Evolutionary conservation across 352 stramenopile species (phyloP).

Genomic region (Pythium phragmiticola): DNA sequence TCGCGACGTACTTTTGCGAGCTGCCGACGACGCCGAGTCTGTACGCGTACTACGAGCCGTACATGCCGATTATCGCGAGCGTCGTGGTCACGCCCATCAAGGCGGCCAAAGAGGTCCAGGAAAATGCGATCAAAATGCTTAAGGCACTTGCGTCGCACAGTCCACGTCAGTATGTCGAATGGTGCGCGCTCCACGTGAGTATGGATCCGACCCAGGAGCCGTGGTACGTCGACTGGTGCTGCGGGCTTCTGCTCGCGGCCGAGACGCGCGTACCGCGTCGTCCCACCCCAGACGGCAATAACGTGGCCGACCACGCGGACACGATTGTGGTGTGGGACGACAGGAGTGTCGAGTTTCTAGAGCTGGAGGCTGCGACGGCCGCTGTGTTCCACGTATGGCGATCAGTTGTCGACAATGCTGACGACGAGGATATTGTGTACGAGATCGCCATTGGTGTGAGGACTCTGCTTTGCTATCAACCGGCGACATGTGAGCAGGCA

Average conservation of each 20-base stretch:
- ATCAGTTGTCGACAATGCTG: constrained; percentile 25
- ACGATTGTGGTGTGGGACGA: constrained; percentile 16
- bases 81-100: constrained; percentile 28
- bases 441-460: constrained; percentile 22
- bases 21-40: constrained; percentile 30
- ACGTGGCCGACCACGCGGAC: not conserved
- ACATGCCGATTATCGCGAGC: constrained; percentile 24
- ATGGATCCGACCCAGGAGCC: constrained; percentile 14
- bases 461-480: constrained; percentile 24
- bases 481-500: constrained; percentile 5
- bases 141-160: constrained; percentile 29
- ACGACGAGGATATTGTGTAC: constrained; percentile 24
- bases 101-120: constrained; percentile 27
- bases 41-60: constrained; percentile 32
- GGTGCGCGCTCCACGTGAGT: constrained; percentile 27
- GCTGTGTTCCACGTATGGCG: constrained; percentile 27
- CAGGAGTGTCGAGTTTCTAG: constrained; percentile 22
- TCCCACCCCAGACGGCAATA: not conserved
- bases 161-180: constrained; percentile 29
- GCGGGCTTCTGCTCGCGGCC: constrained; percentile 22
- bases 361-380: constrained; percentile 24
- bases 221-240: constrained; percentile 34
- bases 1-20: constrained; percentile 27
- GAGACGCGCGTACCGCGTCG: constrained; percentile 25
- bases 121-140: constrained; percentile 29